Percentiles rank a stretch among this genome's conserved stretches.
Evolutionary conservation across 2,329 filamentous ascomycete species (phyloP).

Genomic region (Ophiocordyceps sinensis): DNA sequence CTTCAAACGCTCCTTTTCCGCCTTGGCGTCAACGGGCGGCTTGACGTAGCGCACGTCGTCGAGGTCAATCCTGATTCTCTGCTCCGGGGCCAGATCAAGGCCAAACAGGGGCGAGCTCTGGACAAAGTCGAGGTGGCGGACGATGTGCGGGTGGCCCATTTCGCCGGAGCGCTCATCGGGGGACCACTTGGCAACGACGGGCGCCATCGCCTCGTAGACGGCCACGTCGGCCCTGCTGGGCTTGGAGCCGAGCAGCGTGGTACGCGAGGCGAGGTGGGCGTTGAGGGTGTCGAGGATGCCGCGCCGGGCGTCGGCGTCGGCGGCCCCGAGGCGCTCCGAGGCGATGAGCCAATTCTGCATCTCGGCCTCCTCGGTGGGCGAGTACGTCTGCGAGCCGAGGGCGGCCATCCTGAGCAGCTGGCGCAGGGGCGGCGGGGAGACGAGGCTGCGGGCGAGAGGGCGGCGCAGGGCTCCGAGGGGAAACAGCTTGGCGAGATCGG

Average conservation of each 20-base stretch:
- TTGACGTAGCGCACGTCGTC: constrained; percentile 77
- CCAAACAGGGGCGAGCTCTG: constrained; percentile 72
- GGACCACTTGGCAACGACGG: constrained; percentile 64
- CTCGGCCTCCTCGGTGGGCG: constrained; percentile 67
- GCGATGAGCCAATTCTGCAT: constrained; percentile 81
- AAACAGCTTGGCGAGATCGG: constrained; percentile 26
- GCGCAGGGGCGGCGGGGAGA: not conserved
- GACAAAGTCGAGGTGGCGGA: constrained; percentile 85
- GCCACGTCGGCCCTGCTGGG: constrained; percentile 78
- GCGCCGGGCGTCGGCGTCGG: constrained; percentile 45
- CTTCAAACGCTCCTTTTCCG: constrained; percentile 92
- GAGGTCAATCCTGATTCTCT: constrained; percentile 67
- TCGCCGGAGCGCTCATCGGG: constrained; percentile 80
- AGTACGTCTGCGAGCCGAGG: constrained; percentile 56
- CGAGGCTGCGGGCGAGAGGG: constrained; percentile 15
- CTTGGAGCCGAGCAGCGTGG: constrained; percentile 79
- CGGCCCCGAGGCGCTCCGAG: constrained; percentile 46
- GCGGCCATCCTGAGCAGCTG: constrained; percentile 41
- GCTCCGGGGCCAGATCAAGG: constrained; percentile 51
- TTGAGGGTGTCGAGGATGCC: constrained; percentile 69
- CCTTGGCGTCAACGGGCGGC: constrained; percentile 79
- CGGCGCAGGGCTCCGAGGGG: constrained; percentile 21
- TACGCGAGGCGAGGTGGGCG: constrained; percentile 72
- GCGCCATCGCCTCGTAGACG: constrained; percentile 65
- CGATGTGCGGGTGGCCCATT: constrained; percentile 78